Base-by-base conservation (phyloP, 2,329 filamentous ascomycete species). In the Fusarium sp. region DNA sequence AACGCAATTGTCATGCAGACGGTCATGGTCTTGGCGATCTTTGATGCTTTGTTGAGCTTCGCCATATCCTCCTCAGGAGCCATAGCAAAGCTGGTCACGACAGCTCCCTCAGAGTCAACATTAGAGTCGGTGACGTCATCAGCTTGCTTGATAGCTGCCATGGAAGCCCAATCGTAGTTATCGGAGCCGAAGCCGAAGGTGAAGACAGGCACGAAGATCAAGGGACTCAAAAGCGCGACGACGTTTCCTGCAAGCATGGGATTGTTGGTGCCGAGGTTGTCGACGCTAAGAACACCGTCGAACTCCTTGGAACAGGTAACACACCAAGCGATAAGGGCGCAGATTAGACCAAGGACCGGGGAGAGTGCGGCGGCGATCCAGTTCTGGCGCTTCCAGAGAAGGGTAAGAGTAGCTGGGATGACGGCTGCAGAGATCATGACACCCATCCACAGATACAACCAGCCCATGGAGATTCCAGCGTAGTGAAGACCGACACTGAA, bases 241-340 rank as follows among this genome's bases (percentile, higher is more conserved):
- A 97, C 92, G 72, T 97, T 97, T 32, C 94, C 94, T 2, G 92
- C 94, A 24, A 97, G 83, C 93, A 97, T 97, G 15, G 94, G 92
- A 69, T 92, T 88, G 80, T 97, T 97, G 40, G 90, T 87, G 3
- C 94, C 94, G 0, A 93, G 95, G 72, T 91, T 92, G 1, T 82
- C 85, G 43, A 97, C 92, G 46, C 85, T 88, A 27, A 97, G 85
- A 4, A 82, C 80, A 22, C 91, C 92, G 73, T 89, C 92, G 74
- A 92, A 80, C 73, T 87, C 89, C 76, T 90, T 89, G 2, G 91
- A 87, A 0, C 70, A 73, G 3, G 91, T 93, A 5, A 94, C 91
- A 6, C 94, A 85, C 92, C 92, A 94, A 20, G 91, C 91, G 58
- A 90, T 88, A 16, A 94, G 82, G 9, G 91, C 88, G 68, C 88